These are phyloP conservation scores for Aspergillus piperis DNA, from an alignment of 2,329 filamentous ascomycete genomes.

Conservation along the genomic window DNA sequence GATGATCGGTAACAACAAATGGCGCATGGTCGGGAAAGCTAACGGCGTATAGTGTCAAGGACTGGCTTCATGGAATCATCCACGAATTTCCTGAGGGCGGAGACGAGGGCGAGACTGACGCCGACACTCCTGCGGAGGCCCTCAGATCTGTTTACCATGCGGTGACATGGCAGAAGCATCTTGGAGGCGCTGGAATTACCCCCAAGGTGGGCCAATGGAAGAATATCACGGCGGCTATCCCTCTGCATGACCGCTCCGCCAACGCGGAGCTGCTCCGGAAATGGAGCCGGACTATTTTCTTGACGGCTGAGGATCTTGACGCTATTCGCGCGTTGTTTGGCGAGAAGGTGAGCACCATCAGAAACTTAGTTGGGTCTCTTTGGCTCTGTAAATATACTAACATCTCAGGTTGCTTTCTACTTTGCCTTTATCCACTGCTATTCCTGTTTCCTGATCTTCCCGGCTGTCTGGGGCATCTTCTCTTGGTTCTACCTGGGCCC, in stretches of 20 bases:
- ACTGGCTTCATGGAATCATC: slow-evolving; percentile 90
- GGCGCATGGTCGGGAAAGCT: neutral
- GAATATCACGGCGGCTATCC: slow-evolving; percentile 62
- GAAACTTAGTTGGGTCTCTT: too few relatives aligned
- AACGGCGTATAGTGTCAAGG: slow-evolving; percentile 67
- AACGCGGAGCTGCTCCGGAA: slow-evolving; percentile 75
- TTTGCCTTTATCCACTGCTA: slow-evolving; percentile 93
- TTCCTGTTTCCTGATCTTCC: slow-evolving; percentile 81
- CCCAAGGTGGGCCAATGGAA: slow-evolving; percentile 70
- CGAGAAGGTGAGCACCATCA: slow-evolving; percentile 56
- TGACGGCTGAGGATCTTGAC: slow-evolving; percentile 67
- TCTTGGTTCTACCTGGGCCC: slow-evolving; percentile 81
- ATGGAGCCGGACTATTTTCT: slow-evolving; percentile 67
- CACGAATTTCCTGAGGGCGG: slow-evolving; percentile 74
- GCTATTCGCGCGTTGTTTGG: slow-evolving; percentile 76
- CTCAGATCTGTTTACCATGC: slow-evolving; percentile 85
- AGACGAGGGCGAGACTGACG: slow-evolving; percentile 69
- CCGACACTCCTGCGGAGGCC: slow-evolving; percentile 83
- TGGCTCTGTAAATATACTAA: neutral
- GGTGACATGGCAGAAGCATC: slow-evolving; percentile 69
- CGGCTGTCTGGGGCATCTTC: slow-evolving; percentile 72
- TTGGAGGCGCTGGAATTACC: slow-evolving; percentile 76
- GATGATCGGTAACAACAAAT: neutral
- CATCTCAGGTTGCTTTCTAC: slow-evolving; percentile 76
- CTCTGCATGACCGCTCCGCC: slow-evolving; percentile 73